Percentiles rank a stretch among this genome's conserved stretches.
Conservation (phyloP, 2,329 filamentous ascomycete genomes). For the Verticillium alfalfae region DNA sequence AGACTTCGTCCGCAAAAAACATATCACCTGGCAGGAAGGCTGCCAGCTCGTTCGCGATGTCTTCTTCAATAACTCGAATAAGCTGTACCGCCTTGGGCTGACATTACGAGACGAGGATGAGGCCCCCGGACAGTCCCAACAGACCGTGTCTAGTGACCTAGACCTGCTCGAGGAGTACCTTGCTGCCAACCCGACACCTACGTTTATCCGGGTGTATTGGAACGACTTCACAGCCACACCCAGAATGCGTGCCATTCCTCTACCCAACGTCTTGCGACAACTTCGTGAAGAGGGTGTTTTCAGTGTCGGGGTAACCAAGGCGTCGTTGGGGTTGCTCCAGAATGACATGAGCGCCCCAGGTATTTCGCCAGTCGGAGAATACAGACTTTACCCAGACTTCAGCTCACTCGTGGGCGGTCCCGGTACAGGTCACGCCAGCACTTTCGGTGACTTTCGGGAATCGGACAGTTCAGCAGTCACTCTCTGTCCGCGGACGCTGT, state of each 20-base stretch:
- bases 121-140: not conserved
- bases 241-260: constrained; percentile 62
- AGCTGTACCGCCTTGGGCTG: constrained; percentile 61
- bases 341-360: constrained; percentile 54
- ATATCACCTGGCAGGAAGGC: constrained; percentile 57
- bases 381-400: constrained; percentile 62
- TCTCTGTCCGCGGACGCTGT: constrained; percentile 61
- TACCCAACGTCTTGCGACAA: constrained; percentile 46
- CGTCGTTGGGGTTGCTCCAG: constrained; percentile 61
- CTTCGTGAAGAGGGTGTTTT: constrained; percentile 37
- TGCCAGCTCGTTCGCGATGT: constrained; percentile 60
- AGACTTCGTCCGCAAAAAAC: constrained; percentile 60
- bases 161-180: constrained; percentile 36
- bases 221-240: constrained; percentile 69
- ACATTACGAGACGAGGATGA: constrained; percentile 17
- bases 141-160: constrained; percentile 21
- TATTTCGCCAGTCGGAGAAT: constrained; percentile 56
- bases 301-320: constrained; percentile 57
- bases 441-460: constrained; percentile 62
- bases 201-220: constrained; percentile 72
- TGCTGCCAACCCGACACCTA: constrained; percentile 40
- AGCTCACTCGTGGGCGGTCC: constrained; percentile 54
- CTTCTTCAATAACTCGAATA: constrained; percentile 72
- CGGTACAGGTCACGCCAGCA: constrained; percentile 55
- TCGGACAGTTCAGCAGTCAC: constrained; percentile 41